Percentiles rank a stretch among this genome's conserved stretches.
These are phyloP conservation scores for Lactarius hengduanensis DNA, from an alignment of 768 basidiomycete species.

Conservation along the genomic window DNA sequence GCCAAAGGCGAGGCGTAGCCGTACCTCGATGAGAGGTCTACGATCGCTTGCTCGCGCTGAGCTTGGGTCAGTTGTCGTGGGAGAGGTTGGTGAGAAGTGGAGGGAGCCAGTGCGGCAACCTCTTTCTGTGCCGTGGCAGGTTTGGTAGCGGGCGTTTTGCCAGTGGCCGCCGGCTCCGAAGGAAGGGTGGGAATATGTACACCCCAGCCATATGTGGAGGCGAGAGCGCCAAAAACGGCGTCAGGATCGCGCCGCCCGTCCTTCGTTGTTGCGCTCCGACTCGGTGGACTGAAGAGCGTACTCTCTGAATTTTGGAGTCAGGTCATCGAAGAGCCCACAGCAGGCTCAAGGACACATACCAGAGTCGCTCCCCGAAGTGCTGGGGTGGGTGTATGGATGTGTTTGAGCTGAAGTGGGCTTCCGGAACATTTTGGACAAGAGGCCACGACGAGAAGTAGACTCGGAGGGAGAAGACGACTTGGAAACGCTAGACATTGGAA, in stretches of 20 bases:
- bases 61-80: conserved; percentile 1
- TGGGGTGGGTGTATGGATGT: neutral
- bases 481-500: neutral
- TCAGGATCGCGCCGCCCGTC: neutral
- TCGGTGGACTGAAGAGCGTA: neutral
- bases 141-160: neutral
- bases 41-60: conserved; percentile 14
- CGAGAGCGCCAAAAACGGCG: neutral
- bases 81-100: neutral
- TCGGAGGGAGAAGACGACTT: neutral
- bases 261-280: neutral
- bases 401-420: neutral
- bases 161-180: neutral
- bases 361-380: neutral
- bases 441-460: neutral
- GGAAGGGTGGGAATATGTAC: neutral
- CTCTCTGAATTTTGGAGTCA: neutral
- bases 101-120: neutral
- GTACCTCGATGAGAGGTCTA: conserved; percentile 3
- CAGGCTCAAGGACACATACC: neutral
- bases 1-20: neutral
- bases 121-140: neutral
- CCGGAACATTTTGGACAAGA: conserved; percentile 10
- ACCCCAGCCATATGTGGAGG: conserved; percentile 9
- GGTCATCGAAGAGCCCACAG: neutral